Evolutionary conservation across 371 early-diverging fungal genomes (phyloP).

Genomic region (Rhizopus sp.): DNA sequence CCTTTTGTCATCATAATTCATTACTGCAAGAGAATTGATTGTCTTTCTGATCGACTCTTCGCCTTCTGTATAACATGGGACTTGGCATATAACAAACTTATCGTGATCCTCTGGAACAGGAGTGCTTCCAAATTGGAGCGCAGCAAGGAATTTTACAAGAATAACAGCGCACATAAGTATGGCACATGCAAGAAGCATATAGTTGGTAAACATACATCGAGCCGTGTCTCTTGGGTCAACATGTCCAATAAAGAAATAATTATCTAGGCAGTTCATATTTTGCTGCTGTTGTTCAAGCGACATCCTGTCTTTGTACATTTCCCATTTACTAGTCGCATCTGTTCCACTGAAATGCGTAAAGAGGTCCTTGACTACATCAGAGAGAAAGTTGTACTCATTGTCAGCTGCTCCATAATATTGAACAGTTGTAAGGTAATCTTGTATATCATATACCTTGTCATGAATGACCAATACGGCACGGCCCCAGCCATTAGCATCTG

Average conservation of each 20-base stretch:
- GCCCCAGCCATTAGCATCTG: constrained; percentile 35
- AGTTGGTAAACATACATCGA: constrained; percentile 84
- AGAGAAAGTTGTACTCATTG: constrained; percentile 52
- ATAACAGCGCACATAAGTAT: constrained; percentile 76
- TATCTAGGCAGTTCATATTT: constrained; percentile 70
- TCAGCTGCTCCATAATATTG: constrained; percentile 31
- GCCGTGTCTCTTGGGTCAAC: constrained; percentile 77
- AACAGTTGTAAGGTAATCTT: constrained; percentile 56
- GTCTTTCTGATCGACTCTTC: constrained; percentile 90
- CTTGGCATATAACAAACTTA: constrained; percentile 87
- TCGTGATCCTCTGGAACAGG: constrained; percentile 84
- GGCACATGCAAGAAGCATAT: constrained; percentile 77
- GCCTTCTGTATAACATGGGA: constrained; percentile 99
- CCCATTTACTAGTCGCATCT: constrained; percentile 60
- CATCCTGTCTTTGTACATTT: constrained; percentile 27
- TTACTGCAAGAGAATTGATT: constrained; percentile 86
- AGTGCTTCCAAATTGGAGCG: constrained; percentile 79
- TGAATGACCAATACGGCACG: constrained; percentile 59
- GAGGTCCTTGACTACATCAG: constrained; percentile 46
- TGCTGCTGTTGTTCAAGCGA: constrained; percentile 23
- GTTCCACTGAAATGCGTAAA: constrained; percentile 64
- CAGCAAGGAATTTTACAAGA: constrained; percentile 87
- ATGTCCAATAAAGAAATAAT: constrained; percentile 80
- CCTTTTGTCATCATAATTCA: constrained; percentile 90
- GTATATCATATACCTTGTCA: constrained; percentile 70